Base-by-base conservation (phyloP, 495 filamentous ascomycete species). In the Ascobolus immersus region DNA sequence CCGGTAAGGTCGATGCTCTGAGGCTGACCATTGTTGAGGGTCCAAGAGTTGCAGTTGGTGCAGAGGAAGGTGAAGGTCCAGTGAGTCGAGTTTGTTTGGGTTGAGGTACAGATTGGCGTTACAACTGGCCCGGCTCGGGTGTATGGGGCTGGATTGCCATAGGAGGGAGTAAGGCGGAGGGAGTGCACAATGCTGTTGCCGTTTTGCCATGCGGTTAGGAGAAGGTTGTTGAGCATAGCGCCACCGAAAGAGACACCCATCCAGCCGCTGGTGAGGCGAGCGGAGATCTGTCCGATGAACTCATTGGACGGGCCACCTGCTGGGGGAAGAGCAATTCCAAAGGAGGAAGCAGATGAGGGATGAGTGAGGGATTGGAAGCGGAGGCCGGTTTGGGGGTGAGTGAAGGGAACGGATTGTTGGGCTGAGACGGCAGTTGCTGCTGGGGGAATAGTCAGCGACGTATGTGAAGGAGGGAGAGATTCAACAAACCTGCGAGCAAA, bases 31-130 rank as follows among this genome's bases (percentile, higher is more conserved):
- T n/a, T n/a, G n/a, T n/a, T n/a, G n/a, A n/a, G n/a, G 48, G 60
- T 51, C 65, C 69, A 74, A 2, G 50, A 48, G 23, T 66, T 55
- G 50, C 71, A 77, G 46, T 62, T 55, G 42, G 65, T 51, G 55
- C 71, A 77, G 15, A 62, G 56, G 49, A 69, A 74, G 20, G 70
- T 58, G 13, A 71, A 45, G 32, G 59, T 60, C 44, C 60, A 77
- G 42, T 56, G 40, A 4, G 53, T 57, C 20, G 48, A 33, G 43
- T 62, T 69, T n/a, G n/a, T n/a, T n/a, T n/a, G n/a, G 37, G 68
- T 48, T 30, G 44, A 57, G n/a, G 59, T 53, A 11, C 58, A 63
- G 34, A 74, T 60, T 33, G 62, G 61, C 1, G 62, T 67, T 14
- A 56, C 32, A 5, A 65, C 35, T 18, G 57, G 62, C n/a, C 67